Base-by-base conservation (phyloP, 1,284 basidiomycete species). In the Papiliotrema laurentii region DNA sequence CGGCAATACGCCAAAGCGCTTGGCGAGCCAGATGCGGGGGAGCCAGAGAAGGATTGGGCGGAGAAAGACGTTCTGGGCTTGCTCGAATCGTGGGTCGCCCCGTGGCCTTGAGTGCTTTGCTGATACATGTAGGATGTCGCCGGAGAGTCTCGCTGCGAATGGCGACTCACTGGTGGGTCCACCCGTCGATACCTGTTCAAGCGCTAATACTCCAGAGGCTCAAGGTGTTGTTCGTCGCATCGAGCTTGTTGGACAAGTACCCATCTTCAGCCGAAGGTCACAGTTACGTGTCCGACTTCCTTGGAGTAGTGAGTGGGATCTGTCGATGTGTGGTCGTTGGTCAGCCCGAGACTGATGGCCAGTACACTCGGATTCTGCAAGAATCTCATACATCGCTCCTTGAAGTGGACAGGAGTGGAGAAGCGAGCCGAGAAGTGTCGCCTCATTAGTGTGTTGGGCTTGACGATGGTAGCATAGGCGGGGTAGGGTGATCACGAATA, bases 61-160 rank as follows among this genome's bases (percentile, higher is more conserved):
- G 55, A 56, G 35, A 51, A 47, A 35, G 57, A 61, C 30, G 59
- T 61, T 13, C 35, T 61, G 46, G 40, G 47, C 21, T 30, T 56
- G 14, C 46, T 61, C 21, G 54, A 59, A 26, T 37, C 49, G 58
- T 60, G 28, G 52, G 58, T 49, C 13, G 19, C 5, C n/a, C n/a
- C n/a, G n/a, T n/a, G n/a, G n/a, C n/a, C 11, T 19, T 33, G 43
- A 22, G 39, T 14, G n/a, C 34, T 19, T 9, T 7, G 27, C 31
- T 45, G 40, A 36, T n/a, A n/a, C 36, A n/a, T 47, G 21, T 34
- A 59, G 57, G 11, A 64, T 64, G 59, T 58, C 60, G 11, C 55
- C 52, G 33, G 60, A 62, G 37, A 55, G 53, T n/a, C 51, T 64
- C 13, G 59, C 63, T 1, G 63, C 63, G 22, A 64, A 64, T 31